Base-by-base conservation (phyloP, 768 basidiomycete species). In the Leccinum olivaceopallidum region DNA sequence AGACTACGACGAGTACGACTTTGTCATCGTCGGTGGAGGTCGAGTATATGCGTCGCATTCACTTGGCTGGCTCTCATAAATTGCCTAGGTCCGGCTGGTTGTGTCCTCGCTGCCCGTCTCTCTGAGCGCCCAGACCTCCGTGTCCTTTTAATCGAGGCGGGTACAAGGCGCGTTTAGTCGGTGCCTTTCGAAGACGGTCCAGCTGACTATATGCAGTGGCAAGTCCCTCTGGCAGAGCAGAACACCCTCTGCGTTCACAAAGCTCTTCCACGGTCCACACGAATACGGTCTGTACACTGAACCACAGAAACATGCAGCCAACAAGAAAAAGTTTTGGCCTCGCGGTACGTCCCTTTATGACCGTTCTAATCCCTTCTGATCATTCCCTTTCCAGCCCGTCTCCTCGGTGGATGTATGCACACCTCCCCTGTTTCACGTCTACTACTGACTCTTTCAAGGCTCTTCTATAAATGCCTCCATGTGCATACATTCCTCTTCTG, bases 401-500 rank as follows among this genome's bases (percentile, higher is more conserved):
- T 91, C 69, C 79, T 92, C 6, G 89, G 89, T 24, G 89, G 89
- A 68, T 91, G 89, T 87, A 67, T 71, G 85, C 77, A 5, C 12
- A 26, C 39, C n/a, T 24, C 30, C n/a, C 24, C 34, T 6, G 30
- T 30, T 61, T 39, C 55, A n/a, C 7, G 0, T 5, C 26, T 12
- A 5, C 53, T 50, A 4, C 50, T 12, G 53, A 6, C 39, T 16
- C 18, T 13, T 24, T 13, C 47, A 58, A 87, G 84, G 85, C 58
- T 85, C 86, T 5, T 79, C 85, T 2, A 81, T 89, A 52, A 90
- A 91, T 65, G 88, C 88, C 1, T 71, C 74, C 70, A 78, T 83
- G 81, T 78, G 58, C 13, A 67, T 62, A 39, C 53, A 14, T 14
- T 16, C 28, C 39, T 22, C 5, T n/a, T 50, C 6, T 20, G 14